phyloP scores from a whole-genome alignment of 305 asterid genomes.

The Fraxinus baroniana region DNA sequence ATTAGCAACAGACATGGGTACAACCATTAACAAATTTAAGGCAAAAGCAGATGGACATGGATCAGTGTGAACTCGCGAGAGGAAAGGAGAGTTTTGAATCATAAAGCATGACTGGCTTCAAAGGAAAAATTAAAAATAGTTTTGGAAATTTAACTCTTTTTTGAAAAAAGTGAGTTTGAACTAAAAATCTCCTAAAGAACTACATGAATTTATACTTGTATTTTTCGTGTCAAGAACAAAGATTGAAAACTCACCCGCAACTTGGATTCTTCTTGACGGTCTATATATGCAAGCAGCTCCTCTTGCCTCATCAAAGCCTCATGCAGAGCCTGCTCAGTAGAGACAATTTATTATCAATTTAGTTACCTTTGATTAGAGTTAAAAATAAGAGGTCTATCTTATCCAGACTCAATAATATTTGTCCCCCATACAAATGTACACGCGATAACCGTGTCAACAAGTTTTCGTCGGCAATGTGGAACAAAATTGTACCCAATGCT shows the following conservation, averaged over 20 bases:
- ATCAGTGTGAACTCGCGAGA: background rate
- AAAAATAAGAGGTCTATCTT: background rate
- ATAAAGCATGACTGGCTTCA: background rate
- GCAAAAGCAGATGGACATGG: background rate
- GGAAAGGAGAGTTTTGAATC: background rate
- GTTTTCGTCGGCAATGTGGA: background rate
- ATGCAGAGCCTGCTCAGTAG: conserved; percentile 70
- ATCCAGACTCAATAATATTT: background rate
- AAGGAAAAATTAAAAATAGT: background rate
- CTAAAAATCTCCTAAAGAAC: background rate
- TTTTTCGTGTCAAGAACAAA: conserved; percentile 1
- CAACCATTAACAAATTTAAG: background rate
- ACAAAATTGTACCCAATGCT: background rate
- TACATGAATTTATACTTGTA: background rate
- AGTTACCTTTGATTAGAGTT: background rate
- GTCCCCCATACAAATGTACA: background rate
- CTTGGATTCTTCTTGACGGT: conserved; percentile 80
- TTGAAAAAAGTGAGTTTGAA: background rate
- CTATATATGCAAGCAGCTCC: conserved; percentile 94
- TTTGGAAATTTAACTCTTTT: background rate
- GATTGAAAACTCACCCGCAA: conserved; percentile 52
- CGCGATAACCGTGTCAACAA: background rate
- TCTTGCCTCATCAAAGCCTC: conserved; percentile 98
- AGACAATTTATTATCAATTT: background rate
- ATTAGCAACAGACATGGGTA: conserved; percentile 8